Conservation (phyloP, 345 rosid species). For the Gossypium sturtianum region DNA sequence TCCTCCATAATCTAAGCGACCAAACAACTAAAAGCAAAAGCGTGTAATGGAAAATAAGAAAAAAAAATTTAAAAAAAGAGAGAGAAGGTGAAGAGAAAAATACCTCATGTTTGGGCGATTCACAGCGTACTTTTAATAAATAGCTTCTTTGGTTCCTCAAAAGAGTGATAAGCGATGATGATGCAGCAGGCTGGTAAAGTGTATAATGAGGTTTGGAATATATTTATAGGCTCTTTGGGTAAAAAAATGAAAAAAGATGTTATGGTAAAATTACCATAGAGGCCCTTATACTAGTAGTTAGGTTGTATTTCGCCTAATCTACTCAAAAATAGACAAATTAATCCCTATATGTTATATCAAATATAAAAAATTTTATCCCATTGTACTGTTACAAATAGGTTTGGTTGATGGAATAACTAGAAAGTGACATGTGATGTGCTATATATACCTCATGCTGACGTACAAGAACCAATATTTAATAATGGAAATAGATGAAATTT, state of each 20-base stretch:
- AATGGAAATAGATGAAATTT: too few species aligned
- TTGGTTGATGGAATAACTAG: too few species aligned
- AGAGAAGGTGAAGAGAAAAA: neutral
- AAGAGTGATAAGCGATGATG: neutral
- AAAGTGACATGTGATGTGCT: too few species aligned
- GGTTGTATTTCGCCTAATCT: too few species aligned
- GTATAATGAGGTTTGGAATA: neutral
- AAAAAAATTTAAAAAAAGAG: neutral
- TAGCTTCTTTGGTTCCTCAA: neutral
- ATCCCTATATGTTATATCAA: too few species aligned
- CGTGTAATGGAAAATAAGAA: neutral
- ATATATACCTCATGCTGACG: too few species aligned
- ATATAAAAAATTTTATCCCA: too few species aligned
- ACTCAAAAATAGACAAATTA: fast-evolving
- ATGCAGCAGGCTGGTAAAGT: neutral
- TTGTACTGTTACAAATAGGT: too few species aligned
- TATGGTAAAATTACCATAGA: too few species aligned
- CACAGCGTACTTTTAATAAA: neutral
- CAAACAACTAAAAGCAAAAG: neutral
- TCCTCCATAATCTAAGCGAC: conserved; percentile 9
- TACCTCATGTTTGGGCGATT: neutral
- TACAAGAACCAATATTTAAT: fast-evolving
- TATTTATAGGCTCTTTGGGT: neutral
- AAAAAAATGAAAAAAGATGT: too few species aligned
- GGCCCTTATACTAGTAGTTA: too few species aligned